Evolutionary conservation across 106 monocot species (phyloP), one percentile per base, ranked within the genome.

Genomic region (Dioscorea zingiberensis): DNA sequence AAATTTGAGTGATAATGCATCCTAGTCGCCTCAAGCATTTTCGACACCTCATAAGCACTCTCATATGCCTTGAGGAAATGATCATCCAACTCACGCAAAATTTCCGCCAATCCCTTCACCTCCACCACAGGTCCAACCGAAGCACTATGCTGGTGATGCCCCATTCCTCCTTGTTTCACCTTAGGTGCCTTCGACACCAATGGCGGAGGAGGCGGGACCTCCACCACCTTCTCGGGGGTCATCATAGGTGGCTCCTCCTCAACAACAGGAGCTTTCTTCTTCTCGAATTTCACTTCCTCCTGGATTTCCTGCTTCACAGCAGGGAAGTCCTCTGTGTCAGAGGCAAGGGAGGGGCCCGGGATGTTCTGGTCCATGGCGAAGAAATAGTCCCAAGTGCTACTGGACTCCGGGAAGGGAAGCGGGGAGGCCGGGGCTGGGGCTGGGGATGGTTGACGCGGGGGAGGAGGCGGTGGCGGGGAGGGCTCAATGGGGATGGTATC

Each of bases 1-100:
- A 84, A 90, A 68, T 94, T 94, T 14, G 94, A 94, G 76, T 94
- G 94, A 44, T 90, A 94, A 79, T 94, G 89, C 79, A 94, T 68
- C 62, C 86, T 67, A 5, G 78, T 82, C 19, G 94, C 84, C 71
- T 94, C 94, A 13, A 94, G 86, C 84, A 87, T 90, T 60, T 81
- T 84, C 0, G 86, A 84, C 10, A 90, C 89, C 21, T 81, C 77
- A 19, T 81, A 55, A 3, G 94, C 86, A 55, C 89, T 87, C 76
- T 87, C 74, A 1, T 44, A 91, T 13, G 95, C 83, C 61, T 82
- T 78, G 7, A 95, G 83, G 53, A 95, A 95, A 65, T 88, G 83
- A 45, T 95, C 91, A 32, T 95, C 95, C 47, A 95, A 61, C 51
- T 76, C 71, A 1, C n/a, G 60, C 18, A 95, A 47, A 22, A 91